Conservation (phyloP, 768 basidiomycete genomes). For the Fibroporia radiculosa region DNA sequence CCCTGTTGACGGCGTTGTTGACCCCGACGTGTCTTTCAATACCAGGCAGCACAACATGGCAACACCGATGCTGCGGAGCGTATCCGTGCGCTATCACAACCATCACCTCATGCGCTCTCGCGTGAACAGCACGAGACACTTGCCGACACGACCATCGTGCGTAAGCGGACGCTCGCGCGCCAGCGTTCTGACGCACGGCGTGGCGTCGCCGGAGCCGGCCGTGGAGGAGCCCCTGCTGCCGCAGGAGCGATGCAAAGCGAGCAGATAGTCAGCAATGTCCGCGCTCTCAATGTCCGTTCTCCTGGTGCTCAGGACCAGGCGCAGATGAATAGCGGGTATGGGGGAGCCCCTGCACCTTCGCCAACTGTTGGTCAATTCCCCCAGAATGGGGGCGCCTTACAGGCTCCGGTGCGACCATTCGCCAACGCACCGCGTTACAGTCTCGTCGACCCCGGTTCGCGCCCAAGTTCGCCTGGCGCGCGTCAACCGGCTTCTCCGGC, state of each 20-base stretch:
- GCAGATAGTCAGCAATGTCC: neutral
- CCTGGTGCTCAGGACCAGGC: neutral
- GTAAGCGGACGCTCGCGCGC: constrained; percentile 72
- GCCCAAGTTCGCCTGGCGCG: constrained; percentile 5
- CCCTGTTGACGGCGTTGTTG: neutral
- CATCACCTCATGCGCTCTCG: constrained; percentile 58
- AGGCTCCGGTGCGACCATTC: neutral
- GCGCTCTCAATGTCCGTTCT: neutral
- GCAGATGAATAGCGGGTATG: neutral
- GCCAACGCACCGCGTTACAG: constrained; percentile 36
- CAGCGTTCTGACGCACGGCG: constrained; percentile 38
- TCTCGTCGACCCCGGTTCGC: constrained; percentile 33
- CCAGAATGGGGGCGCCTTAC: neutral
- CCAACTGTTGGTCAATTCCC: neutral
- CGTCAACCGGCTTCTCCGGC: neutral
- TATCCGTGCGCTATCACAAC: constrained; percentile 56
- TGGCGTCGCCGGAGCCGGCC: neutral
- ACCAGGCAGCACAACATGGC: constrained; percentile 65
- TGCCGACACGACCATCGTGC: constrained; percentile 73
- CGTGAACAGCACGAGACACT: constrained; percentile 76
- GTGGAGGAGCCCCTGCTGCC: neutral
- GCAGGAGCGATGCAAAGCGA: neutral
- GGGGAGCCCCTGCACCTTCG: neutral
- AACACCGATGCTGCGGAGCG: constrained; percentile 80
- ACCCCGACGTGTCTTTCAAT: neutral